A percentile compares a stretch with the other conserved stretches of the same genome.
Conservation (phyloP, 768 basidiomycete genomes). For the Termitomyces heimii region DNA sequence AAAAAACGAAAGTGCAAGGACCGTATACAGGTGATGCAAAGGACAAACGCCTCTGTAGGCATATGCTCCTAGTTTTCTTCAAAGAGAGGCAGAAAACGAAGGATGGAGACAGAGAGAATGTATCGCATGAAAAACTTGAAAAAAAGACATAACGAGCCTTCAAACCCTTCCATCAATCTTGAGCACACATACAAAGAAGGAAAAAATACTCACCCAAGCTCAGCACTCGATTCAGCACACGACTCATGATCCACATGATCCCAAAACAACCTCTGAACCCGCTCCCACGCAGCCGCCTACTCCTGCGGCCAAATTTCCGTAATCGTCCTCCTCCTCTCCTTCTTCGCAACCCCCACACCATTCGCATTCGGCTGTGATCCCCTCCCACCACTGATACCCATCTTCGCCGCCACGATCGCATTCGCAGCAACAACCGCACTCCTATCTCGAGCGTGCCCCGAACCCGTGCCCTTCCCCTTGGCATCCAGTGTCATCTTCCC, state of each 20-base stretch:
- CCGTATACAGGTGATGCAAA: background rate
- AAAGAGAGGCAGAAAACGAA: background rate
- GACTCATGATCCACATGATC: background rate
- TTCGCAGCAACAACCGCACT: slow-evolving; percentile 26
- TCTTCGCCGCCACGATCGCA: background rate
- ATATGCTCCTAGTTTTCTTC: background rate
- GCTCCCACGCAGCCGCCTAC: background rate
- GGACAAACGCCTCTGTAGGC: background rate
- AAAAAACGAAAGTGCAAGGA: background rate
- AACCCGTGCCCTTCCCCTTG: slow-evolving; percentile 7
- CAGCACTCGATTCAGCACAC: background rate
- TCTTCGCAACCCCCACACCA: slow-evolving; percentile 14
- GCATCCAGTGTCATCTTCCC: slow-evolving; percentile 42
- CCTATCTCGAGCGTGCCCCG: slow-evolving; percentile 30
- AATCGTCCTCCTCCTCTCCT: slow-evolving; percentile 37
- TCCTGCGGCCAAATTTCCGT: slow-evolving; percentile 37
- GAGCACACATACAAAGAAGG: background rate
- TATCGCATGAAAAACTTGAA: background rate
- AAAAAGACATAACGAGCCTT: background rate
- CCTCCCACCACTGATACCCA: slow-evolving; percentile 9
- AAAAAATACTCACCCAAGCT: background rate
- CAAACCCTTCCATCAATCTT: background rate
- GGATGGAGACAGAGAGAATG: background rate
- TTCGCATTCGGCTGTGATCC: slow-evolving; percentile 5
- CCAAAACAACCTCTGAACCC: background rate